Conservation (phyloP, 352 stramenopile genomes). For the Phytophthora hybrid region DNA sequence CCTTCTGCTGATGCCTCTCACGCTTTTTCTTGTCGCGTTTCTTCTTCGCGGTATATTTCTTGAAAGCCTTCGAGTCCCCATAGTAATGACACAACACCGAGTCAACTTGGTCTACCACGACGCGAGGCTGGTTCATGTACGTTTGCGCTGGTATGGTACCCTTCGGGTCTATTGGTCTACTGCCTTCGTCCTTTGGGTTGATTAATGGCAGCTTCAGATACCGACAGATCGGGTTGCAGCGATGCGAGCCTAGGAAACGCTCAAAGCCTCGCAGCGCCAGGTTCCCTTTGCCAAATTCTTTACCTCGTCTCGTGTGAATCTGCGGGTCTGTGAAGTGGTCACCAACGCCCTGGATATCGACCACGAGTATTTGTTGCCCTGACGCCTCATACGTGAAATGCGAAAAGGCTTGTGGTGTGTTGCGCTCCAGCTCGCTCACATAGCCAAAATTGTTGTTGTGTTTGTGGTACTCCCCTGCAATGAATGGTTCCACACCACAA, state of each 20-base stretch:
- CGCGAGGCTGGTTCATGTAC: constrained; percentile 72
- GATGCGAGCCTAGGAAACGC: constrained; percentile 77
- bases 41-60: constrained; percentile 67
- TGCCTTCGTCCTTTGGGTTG: constrained; percentile 68
- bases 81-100: constrained; percentile 82
- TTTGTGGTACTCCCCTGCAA: constrained; percentile 84
- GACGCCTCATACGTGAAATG: constrained; percentile 94
- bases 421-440: constrained; percentile 81
- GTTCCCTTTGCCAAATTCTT: constrained; percentile 89
- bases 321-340: constrained; percentile 97
- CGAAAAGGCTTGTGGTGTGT: constrained; percentile 90
- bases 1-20: constrained; percentile 36
- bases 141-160: constrained; percentile 74
- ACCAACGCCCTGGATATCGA: constrained; percentile 95
- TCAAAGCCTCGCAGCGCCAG: constrained; percentile 73
- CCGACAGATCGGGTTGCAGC: constrained; percentile 85
- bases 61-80: constrained; percentile 72
- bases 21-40: constrained; percentile 43
- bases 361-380: constrained; percentile 92
- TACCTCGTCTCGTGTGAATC: constrained; percentile 86
- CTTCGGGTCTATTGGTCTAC: constrained; percentile 47
- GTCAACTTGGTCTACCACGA: constrained; percentile 67
- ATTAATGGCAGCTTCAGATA: constrained; percentile 80
- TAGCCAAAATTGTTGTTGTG: constrained; percentile 90
- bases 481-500: constrained; percentile 82